Evolutionary conservation across 2,329 filamentous ascomycete genomes (phyloP).

Genomic region (Cyphellophora europaea): DNA sequence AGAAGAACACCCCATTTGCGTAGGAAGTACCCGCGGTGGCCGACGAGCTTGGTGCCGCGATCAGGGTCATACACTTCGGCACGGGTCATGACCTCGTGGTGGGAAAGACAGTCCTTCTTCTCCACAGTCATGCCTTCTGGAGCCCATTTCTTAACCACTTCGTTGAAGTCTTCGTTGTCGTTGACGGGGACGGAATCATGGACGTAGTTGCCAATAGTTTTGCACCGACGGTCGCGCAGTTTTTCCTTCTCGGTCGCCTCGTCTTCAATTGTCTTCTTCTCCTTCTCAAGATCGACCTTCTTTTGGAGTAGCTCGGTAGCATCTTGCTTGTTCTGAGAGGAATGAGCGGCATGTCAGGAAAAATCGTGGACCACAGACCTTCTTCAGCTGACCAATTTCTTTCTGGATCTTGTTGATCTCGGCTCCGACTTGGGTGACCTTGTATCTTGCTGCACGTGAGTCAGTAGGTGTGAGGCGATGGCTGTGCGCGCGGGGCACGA

Average conservation of each 20-base stretch:
- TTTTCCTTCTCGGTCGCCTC: constrained; percentile 66
- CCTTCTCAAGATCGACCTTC: constrained; percentile 67
- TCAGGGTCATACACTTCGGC: constrained; percentile 90
- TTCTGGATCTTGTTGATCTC: constrained; percentile 86
- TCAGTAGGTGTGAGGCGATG: constrained; percentile 6
- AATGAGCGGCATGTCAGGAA: background rate
- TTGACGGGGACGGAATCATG: constrained; percentile 78
- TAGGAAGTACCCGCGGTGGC: constrained; percentile 89
- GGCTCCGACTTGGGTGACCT: constrained; percentile 67
- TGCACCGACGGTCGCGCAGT: constrained; percentile 66
- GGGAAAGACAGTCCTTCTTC: constrained; percentile 72
- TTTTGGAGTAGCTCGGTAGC: constrained; percentile 69
- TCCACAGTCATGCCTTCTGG: constrained; percentile 65
- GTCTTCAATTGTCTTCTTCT: constrained; percentile 72
- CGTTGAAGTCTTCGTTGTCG: constrained; percentile 84
- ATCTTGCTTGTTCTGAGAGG: constrained; percentile 66
- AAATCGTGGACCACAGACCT: constrained; percentile 40
- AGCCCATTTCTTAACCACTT: constrained; percentile 65
- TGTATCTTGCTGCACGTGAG: constrained; percentile 53
- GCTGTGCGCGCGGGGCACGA: background rate
- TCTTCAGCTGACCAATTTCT: constrained; percentile 84
- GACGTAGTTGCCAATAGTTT: constrained; percentile 82
- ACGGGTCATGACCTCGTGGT: constrained; percentile 85
- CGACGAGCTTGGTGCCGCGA: constrained; percentile 85
- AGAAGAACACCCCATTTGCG: constrained; percentile 82